Conservation (phyloP, 2,329 filamentous ascomycete species). For the Sclerotiophoma versabilis region DNA sequence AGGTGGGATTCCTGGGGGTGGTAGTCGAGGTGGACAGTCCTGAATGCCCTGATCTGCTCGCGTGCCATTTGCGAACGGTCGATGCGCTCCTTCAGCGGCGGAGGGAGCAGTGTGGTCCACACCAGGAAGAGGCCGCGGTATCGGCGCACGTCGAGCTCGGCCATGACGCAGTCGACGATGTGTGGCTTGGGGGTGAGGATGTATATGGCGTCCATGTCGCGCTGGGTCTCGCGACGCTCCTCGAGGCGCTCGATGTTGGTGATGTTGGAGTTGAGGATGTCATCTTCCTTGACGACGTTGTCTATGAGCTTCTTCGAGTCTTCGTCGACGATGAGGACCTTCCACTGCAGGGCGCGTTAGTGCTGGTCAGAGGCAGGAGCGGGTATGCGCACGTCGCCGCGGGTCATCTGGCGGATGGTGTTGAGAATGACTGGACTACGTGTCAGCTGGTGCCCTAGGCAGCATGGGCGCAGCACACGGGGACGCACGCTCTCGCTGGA, state of each 20-base stretch:
- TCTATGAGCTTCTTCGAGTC: conserved; percentile 84
- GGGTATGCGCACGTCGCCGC: conserved; percentile 72
- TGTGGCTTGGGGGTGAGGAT: conserved; percentile 84
- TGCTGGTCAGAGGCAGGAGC: conserved; percentile 20
- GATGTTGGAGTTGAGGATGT: conserved; percentile 95
- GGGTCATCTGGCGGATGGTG: conserved; percentile 78
- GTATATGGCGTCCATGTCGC: conserved; percentile 94
- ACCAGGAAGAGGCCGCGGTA: conserved; percentile 83
- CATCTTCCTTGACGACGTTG: conserved; percentile 92
- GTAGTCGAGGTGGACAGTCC: conserved; percentile 85
- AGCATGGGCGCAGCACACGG: not conserved
- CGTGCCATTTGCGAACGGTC: conserved; percentile 73
- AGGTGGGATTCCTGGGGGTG: conserved; percentile 90
- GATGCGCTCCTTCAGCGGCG: conserved; percentile 73
- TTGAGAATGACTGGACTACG: conserved; percentile 69
- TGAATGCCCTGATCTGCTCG: conserved; percentile 79
- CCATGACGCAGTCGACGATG: conserved; percentile 91
- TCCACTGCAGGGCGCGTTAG: conserved; percentile 72
- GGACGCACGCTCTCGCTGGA: conserved; percentile 75
- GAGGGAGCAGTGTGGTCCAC: conserved; percentile 82
- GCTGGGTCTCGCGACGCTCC: conserved; percentile 79
- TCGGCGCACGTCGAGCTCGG: conserved; percentile 84
- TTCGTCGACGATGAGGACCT: conserved; percentile 90
- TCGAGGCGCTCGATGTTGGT: conserved; percentile 97
- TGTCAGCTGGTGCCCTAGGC: conserved; percentile 21